phyloP scores from a whole-genome alignment of 331 rosid species.

The Pyrus hybrid region DNA sequence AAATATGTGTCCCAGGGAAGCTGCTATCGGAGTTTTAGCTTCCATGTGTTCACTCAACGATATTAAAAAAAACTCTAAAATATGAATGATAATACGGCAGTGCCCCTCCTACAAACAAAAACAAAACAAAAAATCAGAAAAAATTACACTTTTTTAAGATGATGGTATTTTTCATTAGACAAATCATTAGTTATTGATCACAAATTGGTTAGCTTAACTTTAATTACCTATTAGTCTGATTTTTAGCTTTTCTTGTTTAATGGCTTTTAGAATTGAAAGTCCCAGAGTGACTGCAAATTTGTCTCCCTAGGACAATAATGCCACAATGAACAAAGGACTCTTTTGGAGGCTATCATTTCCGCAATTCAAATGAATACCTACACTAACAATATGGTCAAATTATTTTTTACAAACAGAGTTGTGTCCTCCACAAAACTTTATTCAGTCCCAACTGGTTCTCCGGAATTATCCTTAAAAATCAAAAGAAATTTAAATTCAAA shows the following conservation, averaged over 20 bases:
- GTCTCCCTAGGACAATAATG: constrained; percentile 78
- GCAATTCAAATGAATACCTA: constrained; percentile 30
- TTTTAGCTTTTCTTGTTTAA: constrained; percentile 46
- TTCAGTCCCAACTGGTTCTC: constrained; percentile 91
- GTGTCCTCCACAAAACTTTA: constrained; percentile 72
- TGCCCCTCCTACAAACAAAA: constrained; percentile 59
- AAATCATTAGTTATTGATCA: not conserved
- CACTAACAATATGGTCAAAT: constrained; percentile 59
- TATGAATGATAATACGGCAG: not conserved
- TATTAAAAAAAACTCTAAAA: too few species aligned
- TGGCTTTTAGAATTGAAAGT: constrained; percentile 53
- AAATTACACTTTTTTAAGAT: not conserved
- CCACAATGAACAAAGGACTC: constrained; percentile 77
- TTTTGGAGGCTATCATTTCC: constrained; percentile 47
- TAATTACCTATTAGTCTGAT: constrained; percentile 62
- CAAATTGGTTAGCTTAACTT: not conserved
- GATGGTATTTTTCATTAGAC: not conserved
- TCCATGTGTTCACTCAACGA: too few species aligned
- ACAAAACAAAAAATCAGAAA: not conserved
- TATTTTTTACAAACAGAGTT: constrained; percentile 50
- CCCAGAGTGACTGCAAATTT: constrained; percentile 78
- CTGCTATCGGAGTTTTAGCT: too few species aligned
- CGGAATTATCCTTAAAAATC: constrained; percentile 11
- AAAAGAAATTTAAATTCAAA: not conserved
- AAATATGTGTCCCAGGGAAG: too few species aligned